A percentile compares a stretch with the other conserved stretches of the same genome.
These are phyloP conservation scores for Boletus pseudo-olivaceus DNA, from an alignment of 768 basidiomycete genomes.

Conservation along the genomic window DNA sequence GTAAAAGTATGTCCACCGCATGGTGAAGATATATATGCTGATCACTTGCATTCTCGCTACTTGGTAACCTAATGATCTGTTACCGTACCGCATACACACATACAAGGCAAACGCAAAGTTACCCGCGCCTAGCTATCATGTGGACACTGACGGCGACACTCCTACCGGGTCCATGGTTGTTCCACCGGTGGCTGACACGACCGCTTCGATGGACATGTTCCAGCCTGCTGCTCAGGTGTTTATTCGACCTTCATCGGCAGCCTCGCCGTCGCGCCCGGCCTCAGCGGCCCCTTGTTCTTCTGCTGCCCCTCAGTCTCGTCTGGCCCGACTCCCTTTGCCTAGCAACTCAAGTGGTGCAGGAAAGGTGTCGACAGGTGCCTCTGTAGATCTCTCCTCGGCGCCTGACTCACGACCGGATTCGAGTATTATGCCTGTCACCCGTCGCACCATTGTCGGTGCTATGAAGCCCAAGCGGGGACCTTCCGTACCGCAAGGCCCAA, in stretches of 20 bases:
- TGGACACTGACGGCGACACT: background rate
- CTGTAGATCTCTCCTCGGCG: background rate
- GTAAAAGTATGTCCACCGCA: slow-evolving; percentile 17
- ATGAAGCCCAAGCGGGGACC: slow-evolving; percentile 20
- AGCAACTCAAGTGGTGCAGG: background rate
- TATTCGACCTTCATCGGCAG: background rate
- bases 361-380: background rate
- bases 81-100: background rate
- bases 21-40: background rate
- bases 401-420: background rate
- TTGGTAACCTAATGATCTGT: background rate
- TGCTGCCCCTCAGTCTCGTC: background rate
- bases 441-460: background rate
- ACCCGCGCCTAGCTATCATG: background rate
- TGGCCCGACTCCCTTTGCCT: background rate
- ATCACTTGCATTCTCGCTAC: background rate
- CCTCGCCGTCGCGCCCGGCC: slow-evolving; percentile 1
- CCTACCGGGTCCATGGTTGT: background rate
- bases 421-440: background rate
- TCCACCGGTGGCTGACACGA: slow-evolving; percentile 1
- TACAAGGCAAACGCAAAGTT: slow-evolving; percentile 3
- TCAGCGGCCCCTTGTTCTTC: background rate
- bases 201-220: background rate
- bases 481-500: slow-evolving; percentile 6
- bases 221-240: background rate